A percentile compares a stretch with the other conserved stretches of the same genome.
Conservation (phyloP, 805 yeast genomes). For the Saturnispora bothae region DNA sequence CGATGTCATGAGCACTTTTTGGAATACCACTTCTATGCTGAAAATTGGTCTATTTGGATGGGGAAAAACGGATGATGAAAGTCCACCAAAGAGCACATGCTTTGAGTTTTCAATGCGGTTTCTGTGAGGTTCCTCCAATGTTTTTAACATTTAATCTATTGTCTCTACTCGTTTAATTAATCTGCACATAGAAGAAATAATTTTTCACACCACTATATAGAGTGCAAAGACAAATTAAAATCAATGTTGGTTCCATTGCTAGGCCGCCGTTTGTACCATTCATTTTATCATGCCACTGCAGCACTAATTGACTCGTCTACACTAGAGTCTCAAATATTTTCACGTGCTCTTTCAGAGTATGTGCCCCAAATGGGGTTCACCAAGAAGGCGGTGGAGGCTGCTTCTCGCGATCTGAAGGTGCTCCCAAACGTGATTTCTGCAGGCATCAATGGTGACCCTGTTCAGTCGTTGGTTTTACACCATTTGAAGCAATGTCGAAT, state of each 20-base stretch:
- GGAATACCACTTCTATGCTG: too few relatives aligned
- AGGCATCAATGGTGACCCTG: constrained; percentile 21
- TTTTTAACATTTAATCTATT: too few relatives aligned
- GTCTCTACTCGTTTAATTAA: too few relatives aligned
- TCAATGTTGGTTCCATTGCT: neutral
- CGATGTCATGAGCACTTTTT: too few relatives aligned
- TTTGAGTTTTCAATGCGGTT: too few relatives aligned
- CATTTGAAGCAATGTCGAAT: constrained; percentile 38
- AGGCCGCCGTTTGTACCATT: constrained; percentile 23
- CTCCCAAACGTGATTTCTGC: constrained; percentile 34
- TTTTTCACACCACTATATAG: neutral
- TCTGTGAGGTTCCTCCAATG: too few relatives aligned
- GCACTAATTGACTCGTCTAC: constrained; percentile 23
- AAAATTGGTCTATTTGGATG: too few relatives aligned
- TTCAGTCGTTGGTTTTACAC: constrained; percentile 33
- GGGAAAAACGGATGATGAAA: too few relatives aligned
- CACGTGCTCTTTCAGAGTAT: constrained; percentile 23
- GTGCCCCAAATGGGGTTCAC: constrained; percentile 40
- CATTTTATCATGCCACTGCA: constrained; percentile 30
- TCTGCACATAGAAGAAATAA: too few relatives aligned
- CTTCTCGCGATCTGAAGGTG: constrained; percentile 30
- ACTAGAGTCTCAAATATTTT: constrained; percentile 31
- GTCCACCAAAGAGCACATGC: too few relatives aligned
- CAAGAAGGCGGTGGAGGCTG: constrained; percentile 30
- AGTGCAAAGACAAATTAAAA: too few relatives aligned